Evolutionary conservation across 1,139 yeast species (phyloP).

Genomic region (Yarrowia galli): DNA sequence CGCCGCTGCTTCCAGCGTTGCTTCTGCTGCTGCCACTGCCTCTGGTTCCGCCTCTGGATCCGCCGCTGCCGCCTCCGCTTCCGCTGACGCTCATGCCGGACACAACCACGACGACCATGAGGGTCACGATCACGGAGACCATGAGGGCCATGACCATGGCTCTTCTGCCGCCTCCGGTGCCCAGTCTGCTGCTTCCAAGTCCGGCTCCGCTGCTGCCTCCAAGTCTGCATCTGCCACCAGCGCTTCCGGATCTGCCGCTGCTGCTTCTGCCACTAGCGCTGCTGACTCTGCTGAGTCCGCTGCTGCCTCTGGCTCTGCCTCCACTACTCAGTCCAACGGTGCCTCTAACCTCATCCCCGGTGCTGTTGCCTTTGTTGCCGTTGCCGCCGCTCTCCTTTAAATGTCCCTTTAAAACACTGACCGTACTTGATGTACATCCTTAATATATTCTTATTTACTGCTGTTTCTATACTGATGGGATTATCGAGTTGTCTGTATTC

Average conservation of each 20-base stretch:
- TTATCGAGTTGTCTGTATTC: too few species aligned
- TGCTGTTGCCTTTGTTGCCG: constrained; percentile 32
- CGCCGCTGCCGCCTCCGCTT: background rate
- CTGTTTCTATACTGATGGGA: too few species aligned
- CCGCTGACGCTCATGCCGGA: background rate
- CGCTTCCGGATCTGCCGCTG: background rate
- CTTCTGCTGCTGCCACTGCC: background rate
- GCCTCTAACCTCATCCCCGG: constrained; percentile 27
- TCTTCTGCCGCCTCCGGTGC: background rate
- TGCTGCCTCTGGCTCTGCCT: background rate
- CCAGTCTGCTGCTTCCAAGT: background rate
- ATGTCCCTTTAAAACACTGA: background rate
- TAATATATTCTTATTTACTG: too few species aligned
- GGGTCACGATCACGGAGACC: constrained; percentile 4
- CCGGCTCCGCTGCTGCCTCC: background rate
- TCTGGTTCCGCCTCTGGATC: constrained; percentile 7
- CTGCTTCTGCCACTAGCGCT: background rate
- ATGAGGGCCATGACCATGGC: constrained; percentile 14
- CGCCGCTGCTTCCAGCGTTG: background rate
- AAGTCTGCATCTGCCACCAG: background rate
- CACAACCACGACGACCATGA: constrained; percentile 2
- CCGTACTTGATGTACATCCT: background rate
- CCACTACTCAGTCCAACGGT: constrained; percentile 34
- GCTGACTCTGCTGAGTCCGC: background rate
- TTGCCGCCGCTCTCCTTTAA: constrained; percentile 35